Percentiles rank a stretch among this genome's conserved stretches.
These are phyloP conservation scores for Colletotrichum musicola DNA, from an alignment of 2,329 filamentous ascomycete genomes.

Conservation along the genomic window DNA sequence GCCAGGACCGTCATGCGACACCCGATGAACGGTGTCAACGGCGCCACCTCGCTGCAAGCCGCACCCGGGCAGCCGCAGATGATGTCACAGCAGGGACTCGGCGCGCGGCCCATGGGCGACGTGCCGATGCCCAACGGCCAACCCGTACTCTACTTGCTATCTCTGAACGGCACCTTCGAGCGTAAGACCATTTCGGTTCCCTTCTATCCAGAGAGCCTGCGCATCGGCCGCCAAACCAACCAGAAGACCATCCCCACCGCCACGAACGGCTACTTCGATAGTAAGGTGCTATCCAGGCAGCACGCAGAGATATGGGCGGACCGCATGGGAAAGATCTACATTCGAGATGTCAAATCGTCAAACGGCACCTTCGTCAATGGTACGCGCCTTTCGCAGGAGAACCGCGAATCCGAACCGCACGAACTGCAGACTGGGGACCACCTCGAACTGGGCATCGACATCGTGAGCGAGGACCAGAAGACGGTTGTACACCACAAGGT, in stretches of 20 bases:
- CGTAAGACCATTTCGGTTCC: slow-evolving; percentile 96
- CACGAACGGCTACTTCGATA: slow-evolving; percentile 96
- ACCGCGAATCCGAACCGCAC: slow-evolving; percentile 95
- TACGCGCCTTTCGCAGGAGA: slow-evolving; percentile 89
- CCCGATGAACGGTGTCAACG: slow-evolving; percentile 40
- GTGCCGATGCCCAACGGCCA: slow-evolving; percentile 69
- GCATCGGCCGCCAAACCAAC: slow-evolving; percentile 97
- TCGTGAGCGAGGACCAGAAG: slow-evolving; percentile 98
- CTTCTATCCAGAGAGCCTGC: slow-evolving; percentile 91
- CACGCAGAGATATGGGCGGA: slow-evolving; percentile 97
- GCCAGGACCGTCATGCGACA: slow-evolving; percentile 57
- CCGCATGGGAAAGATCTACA: slow-evolving; percentile 88
- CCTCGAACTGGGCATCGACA: slow-evolving; percentile 95
- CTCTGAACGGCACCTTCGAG: slow-evolving; percentile 96
- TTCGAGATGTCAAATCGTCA: slow-evolving; percentile 97
- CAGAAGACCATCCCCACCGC: slow-evolving; percentile 94
- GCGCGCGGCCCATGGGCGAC: slow-evolving; percentile 75
- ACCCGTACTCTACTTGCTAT: slow-evolving; percentile 86
- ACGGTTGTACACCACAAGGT: slow-evolving; percentile 99
- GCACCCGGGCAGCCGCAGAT: slow-evolving; percentile 54
- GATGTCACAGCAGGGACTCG: slow-evolving; percentile 57
- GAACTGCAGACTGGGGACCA: slow-evolving; percentile 93
- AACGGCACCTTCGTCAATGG: slow-evolving; percentile 99
- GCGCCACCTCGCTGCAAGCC: slow-evolving; percentile 52
- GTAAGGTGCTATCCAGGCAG: slow-evolving; percentile 94